Evolutionary conservation across 352 stramenopile species (phyloP).

Genomic region (Globisporangium emineosum): DNA sequence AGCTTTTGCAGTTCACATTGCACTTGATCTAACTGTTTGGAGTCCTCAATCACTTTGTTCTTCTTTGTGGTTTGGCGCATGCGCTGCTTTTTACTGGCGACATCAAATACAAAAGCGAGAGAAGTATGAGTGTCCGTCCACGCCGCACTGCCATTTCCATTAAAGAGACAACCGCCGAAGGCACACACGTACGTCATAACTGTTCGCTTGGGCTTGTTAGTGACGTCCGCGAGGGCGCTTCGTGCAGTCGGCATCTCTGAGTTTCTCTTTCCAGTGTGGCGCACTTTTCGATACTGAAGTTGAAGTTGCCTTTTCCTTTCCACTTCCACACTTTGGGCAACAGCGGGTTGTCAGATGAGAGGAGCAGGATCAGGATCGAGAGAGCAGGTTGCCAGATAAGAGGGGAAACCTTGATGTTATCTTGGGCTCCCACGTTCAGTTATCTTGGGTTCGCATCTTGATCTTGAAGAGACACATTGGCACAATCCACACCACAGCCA

Average conservation of each 20-base stretch:
- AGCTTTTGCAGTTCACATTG: background rate
- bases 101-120: too few species aligned
- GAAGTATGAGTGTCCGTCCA: too few species aligned
- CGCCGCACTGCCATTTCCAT: too few species aligned
- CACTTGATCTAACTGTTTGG: background rate
- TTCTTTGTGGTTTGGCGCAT: too few species aligned
- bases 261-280: background rate
- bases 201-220: background rate
- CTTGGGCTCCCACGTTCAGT: background rate
- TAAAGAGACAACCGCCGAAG: too few species aligned
- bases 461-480: slow-evolving; percentile 2
- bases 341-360: background rate
- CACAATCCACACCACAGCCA: background rate
- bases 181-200: background rate
- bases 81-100: too few species aligned
- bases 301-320: slow-evolving; percentile 18
- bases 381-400: background rate
- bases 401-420: background rate
- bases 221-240: slow-evolving; percentile 5
- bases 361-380: background rate
- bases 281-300: slow-evolving; percentile 1
- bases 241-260: background rate
- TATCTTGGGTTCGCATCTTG: slow-evolving; percentile 5
- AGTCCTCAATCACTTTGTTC: background rate
- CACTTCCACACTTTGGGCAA: too few species aligned